A percentile compares a stretch with the other conserved stretches of the same genome.
Evolutionary conservation across 345 rosid genomes (phyloP).

Genomic region (Erysimum cheiranthoides): DNA sequence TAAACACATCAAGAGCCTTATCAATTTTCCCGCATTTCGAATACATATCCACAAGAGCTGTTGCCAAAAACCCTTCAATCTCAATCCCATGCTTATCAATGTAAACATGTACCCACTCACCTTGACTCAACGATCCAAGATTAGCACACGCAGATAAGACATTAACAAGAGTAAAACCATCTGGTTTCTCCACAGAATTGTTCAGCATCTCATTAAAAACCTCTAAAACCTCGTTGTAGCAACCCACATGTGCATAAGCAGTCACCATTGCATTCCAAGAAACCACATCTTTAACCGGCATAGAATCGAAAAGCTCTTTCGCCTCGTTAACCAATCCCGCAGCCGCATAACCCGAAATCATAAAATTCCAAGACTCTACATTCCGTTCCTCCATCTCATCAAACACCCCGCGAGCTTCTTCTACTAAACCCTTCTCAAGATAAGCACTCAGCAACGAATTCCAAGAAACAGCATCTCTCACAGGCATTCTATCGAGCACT

Average conservation of each 20-base stretch:
- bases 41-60: constrained; percentile 63
- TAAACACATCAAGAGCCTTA: constrained; percentile 58
- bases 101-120: constrained; percentile 56
- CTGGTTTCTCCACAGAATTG: constrained; percentile 41
- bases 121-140: constrained; percentile 55
- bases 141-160: constrained; percentile 57
- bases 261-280: constrained; percentile 57
- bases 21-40: constrained; percentile 60
- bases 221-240: constrained; percentile 47
- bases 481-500: constrained; percentile 56
- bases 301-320: constrained; percentile 43
- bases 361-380: constrained; percentile 60
- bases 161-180: constrained; percentile 52
- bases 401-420: constrained; percentile 50
- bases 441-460: constrained; percentile 55
- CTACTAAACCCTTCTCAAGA: constrained; percentile 45
- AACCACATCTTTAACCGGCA: constrained; percentile 53
- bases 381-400: constrained; percentile 57
- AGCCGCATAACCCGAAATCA: constrained; percentile 53
- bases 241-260: constrained; percentile 45
- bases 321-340: constrained; percentile 52
- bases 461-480: constrained; percentile 55
- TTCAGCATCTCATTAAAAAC: constrained; percentile 53
- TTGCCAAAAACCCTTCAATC: constrained; percentile 51
- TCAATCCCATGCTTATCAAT: constrained; percentile 49